Evolutionary conservation across 331 rosid species (phyloP).

Genomic region (Quercus phellos): DNA sequence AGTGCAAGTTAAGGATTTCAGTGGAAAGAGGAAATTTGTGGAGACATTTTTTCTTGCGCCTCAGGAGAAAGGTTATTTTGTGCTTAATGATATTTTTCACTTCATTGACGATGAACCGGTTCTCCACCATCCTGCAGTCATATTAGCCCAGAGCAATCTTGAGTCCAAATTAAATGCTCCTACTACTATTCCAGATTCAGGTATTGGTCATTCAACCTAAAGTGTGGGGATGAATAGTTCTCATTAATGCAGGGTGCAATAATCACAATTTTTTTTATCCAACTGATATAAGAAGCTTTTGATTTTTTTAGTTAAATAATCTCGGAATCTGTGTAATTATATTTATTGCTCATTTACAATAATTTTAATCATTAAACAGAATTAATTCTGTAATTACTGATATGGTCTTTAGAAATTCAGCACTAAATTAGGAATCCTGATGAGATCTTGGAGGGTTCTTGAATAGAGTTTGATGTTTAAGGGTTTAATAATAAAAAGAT

Average conservation of each 20-base stretch:
- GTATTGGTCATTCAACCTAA: conserved; percentile 28
- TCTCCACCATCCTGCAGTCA: conserved; percentile 68
- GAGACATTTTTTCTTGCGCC: conserved; percentile 97
- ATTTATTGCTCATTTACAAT: neutral
- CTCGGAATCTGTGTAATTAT: neutral
- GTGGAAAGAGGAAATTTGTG: conserved; percentile 65
- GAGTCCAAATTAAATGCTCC: conserved; percentile 53
- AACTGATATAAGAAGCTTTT: neutral
- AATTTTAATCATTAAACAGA: neutral
- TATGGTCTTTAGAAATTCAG: neutral
- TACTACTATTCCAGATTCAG: conserved; percentile 54
- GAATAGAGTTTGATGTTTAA: no score
- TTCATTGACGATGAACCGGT: conserved; percentile 71
- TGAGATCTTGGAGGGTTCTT: no score
- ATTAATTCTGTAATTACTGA: neutral
- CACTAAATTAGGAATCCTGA: no score
- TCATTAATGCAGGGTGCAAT: neutral
- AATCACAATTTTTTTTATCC: neutral
- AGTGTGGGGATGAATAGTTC: neutral
- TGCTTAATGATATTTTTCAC: conserved; percentile 86
- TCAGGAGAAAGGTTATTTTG: conserved; percentile 88
- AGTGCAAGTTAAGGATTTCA: conserved; percentile 65
- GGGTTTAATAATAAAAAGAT: no score
- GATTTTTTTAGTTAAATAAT: neutral
- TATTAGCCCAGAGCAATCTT: conserved; percentile 66